phyloP scores from a whole-genome alignment of 108 stramenopile genomes.

The Discostella pseudostelligera region DNA sequence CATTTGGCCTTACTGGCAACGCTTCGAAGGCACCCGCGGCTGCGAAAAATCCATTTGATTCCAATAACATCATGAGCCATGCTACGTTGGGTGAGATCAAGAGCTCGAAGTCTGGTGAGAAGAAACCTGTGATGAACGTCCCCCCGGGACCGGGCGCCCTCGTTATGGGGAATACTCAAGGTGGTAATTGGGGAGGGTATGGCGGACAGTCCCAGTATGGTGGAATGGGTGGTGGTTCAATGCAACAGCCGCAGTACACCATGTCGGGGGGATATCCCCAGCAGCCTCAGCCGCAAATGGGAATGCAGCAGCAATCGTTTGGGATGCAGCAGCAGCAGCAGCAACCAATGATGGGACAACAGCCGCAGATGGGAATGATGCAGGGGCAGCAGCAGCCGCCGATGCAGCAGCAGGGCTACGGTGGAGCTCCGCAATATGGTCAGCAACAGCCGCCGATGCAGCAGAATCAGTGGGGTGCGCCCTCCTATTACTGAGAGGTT shows the following conservation, averaged over 20 bases:
- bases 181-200: slow-evolving; percentile 67
- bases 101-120: slow-evolving; percentile 22
- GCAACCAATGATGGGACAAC: slow-evolving; percentile 32
- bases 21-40: slow-evolving; percentile 28
- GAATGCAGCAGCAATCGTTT: slow-evolving; percentile 34
- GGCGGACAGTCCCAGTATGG: slow-evolving; percentile 40
- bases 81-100: slow-evolving; percentile 47
- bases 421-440: slow-evolving; percentile 49
- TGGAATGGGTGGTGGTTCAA: slow-evolving; percentile 21
- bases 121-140: slow-evolving; percentile 53
- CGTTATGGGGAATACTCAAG: slow-evolving; percentile 61
- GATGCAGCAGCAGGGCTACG: slow-evolving; percentile 40
- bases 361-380: slow-evolving; percentile 30
- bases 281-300: slow-evolving; percentile 40
- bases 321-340: slow-evolving; percentile 33
- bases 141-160: slow-evolving; percentile 57
- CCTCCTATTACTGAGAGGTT: slow-evolving; percentile 18
- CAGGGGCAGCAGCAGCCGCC: slow-evolving; percentile 42
- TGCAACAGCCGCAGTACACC: slow-evolving; percentile 31
- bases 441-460: slow-evolving; percentile 51
- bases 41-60: slow-evolving; percentile 36
- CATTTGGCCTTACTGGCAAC: slow-evolving; percentile 29
- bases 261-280: slow-evolving; percentile 36
- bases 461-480: slow-evolving; percentile 42
- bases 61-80: slow-evolving; percentile 60